These are phyloP conservation scores for Anethum foeniculum DNA, from an alignment of 140 eudicot species.

Conservation along the genomic window DNA sequence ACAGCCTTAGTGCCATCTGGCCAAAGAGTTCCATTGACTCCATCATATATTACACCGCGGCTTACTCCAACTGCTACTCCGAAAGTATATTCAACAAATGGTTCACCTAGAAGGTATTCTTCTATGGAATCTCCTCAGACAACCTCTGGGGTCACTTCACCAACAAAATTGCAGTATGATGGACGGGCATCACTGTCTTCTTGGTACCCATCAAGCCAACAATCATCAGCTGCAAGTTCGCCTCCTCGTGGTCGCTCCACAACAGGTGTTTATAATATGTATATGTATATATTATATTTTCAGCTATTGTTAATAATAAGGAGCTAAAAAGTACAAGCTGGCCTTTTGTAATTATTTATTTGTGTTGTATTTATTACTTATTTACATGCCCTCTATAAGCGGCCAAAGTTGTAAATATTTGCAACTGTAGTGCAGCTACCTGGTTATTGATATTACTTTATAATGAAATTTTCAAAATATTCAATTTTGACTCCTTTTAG, in stretches of 20 bases:
- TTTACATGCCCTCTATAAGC: background rate
- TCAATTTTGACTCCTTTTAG: background rate
- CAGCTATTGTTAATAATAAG: background rate
- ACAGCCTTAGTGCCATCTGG: constrained; percentile 52
- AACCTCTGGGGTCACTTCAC: constrained; percentile 71
- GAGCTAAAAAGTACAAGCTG: background rate
- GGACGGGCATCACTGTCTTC: constrained; percentile 66
- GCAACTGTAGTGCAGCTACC: background rate
- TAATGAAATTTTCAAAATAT: background rate
- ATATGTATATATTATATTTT: background rate
- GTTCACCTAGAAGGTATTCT: constrained; percentile 75
- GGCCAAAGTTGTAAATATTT: background rate
- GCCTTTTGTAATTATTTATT: background rate
- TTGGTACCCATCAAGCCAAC: constrained; percentile 93
- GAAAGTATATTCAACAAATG: constrained; percentile 51
- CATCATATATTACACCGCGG: constrained; percentile 67
- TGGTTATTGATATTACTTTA: background rate
- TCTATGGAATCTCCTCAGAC: constrained; percentile 47
- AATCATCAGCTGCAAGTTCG: constrained; percentile 92
- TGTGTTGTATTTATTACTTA: background rate
- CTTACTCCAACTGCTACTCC: constrained; percentile 85
- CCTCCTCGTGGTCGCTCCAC: constrained; percentile 79
- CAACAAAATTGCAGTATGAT: constrained; percentile 46
- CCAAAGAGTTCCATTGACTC: constrained; percentile 58
- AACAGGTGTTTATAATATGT: constrained; percentile 42